phyloP scores from a whole-genome alignment of 345 rosid species.

The Corchorus olitorius region DNA sequence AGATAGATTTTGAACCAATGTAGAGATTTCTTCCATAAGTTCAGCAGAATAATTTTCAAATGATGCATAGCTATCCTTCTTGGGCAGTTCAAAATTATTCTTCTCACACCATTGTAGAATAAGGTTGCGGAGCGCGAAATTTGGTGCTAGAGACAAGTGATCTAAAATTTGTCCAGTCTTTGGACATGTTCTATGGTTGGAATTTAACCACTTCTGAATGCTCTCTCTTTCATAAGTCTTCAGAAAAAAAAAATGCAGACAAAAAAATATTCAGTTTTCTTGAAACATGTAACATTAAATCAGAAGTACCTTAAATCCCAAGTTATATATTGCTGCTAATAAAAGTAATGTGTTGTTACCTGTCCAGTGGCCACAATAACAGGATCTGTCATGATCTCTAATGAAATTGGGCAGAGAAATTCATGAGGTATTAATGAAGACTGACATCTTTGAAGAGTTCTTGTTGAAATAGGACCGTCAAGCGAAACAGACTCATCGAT shows the following conservation, averaged over 20 bases:
- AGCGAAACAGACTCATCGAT: constrained; percentile 35
- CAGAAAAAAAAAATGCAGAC: not conserved
- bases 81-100: constrained; percentile 49
- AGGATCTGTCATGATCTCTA: constrained; percentile 69
- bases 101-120: constrained; percentile 64
- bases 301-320: not conserved
- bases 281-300: not conserved
- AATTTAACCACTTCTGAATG: constrained; percentile 58
- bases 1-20: constrained; percentile 42
- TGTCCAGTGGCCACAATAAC: constrained; percentile 71
- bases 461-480: constrained; percentile 39
- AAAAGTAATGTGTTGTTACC: constrained; percentile 36
- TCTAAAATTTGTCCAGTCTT: constrained; percentile 58
- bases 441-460: constrained; percentile 38
- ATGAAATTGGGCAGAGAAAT: constrained; percentile 57
- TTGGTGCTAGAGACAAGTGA: constrained; percentile 54
- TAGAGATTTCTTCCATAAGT: constrained; percentile 42
- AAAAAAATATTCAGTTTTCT: constrained; percentile 13
- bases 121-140: constrained; percentile 58
- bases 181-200: constrained; percentile 59
- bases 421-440: constrained; percentile 49
- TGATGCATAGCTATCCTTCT: constrained; percentile 31
- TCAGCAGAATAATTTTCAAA: constrained; percentile 32
- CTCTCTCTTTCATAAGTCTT: constrained; percentile 68
- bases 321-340: not conserved